Evolutionary conservation across 352 stramenopile species (phyloP), one percentile per base, ranked within the genome.

Genomic region (Phytophthora pistaciae): DNA sequence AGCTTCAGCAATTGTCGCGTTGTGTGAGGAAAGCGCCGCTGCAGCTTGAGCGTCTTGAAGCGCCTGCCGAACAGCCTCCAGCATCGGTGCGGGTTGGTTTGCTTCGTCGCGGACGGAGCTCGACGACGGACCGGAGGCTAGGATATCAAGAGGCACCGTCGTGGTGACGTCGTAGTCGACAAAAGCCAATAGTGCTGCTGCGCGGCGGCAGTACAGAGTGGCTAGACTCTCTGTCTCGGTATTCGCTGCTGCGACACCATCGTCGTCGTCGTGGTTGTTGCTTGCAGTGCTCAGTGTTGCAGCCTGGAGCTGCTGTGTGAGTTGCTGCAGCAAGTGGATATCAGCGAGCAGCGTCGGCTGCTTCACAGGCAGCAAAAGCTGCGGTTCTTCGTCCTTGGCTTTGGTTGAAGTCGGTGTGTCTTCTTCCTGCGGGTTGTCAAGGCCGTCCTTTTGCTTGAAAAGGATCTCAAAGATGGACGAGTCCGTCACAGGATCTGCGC

Each of bases 51-150:
- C 61, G 31, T 91, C 84, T 38, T 83, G 65, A 1, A 83, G 76
- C 8, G 82, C 84, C 55, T 88, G 78, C 40, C 75, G 61, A n/a
- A 85, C 74, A 8, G 68, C 82, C 14, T 69, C 65, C 25, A 84
- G 52, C 60, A 72, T 69, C n/a, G 58, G 38, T 65, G 60, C 49
- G 64, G 59, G 29, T 59, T 78, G 20, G n/a, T 72, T 63, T 16
- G 36, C 61, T 67, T 77, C 21, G 16, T 68, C 40, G 5, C 3
- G 54, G 25, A 27, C 38, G 9, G 27, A 42, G 21, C 21, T 70
- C 40, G 57, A 62, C 10, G 56, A 64, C 13, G 71, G 25, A 38
- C n/a, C 55, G 1, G 69, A 58, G 3, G 65, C 36, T 46, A 80
- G 40, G 40, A 67, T 61, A 52, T 82, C 64, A 3, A 78, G 53